phyloP scores from a whole-genome alignment of 1,284 basidiomycete species.

The Vanrija sp. region DNA sequence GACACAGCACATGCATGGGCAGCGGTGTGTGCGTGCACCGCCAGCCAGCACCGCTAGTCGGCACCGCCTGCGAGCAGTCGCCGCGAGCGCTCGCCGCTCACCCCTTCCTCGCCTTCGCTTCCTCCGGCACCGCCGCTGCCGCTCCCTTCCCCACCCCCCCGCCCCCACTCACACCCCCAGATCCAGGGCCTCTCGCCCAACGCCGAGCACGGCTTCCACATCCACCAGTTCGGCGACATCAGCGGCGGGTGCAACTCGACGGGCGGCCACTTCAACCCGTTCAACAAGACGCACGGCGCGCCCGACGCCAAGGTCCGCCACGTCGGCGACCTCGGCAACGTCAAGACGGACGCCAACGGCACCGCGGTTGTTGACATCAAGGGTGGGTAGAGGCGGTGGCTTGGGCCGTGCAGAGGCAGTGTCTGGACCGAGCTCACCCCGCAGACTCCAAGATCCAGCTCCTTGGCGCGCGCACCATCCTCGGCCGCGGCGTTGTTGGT shows the following conservation, averaged over 20 bases:
- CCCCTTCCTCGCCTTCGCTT: too few species aligned
- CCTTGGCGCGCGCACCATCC: conserved; percentile 6
- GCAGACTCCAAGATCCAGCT: conserved; percentile 4
- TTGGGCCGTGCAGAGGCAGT: too few species aligned
- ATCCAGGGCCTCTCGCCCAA: conserved; percentile 5
- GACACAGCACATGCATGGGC: too few species aligned
- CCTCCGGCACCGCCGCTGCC: not conserved
- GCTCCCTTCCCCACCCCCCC: not conserved
- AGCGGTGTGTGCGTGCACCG: too few species aligned
- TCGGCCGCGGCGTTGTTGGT: conserved; percentile 9
- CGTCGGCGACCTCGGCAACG: conserved; percentile 19
- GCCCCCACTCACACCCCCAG: conserved; percentile 1
- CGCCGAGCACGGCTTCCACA: conserved; percentile 14
- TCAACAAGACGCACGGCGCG: conserved; percentile 12
- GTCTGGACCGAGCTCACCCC: not conserved
- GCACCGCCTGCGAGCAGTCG: too few species aligned
- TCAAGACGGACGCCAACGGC: conserved; percentile 7
- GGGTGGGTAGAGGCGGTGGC: not conserved
- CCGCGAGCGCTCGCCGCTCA: too few species aligned
- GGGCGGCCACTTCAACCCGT: conserved; percentile 15
- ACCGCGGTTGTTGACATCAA: conserved; percentile 5
- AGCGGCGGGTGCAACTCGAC: conserved; percentile 6
- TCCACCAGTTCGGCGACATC: conserved; percentile 13
- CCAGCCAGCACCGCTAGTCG: too few species aligned
- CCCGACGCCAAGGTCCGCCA: conserved; percentile 10